Evolutionary conservation across 345 rosid species (phyloP).

Genomic region (Pistacia vera): DNA sequence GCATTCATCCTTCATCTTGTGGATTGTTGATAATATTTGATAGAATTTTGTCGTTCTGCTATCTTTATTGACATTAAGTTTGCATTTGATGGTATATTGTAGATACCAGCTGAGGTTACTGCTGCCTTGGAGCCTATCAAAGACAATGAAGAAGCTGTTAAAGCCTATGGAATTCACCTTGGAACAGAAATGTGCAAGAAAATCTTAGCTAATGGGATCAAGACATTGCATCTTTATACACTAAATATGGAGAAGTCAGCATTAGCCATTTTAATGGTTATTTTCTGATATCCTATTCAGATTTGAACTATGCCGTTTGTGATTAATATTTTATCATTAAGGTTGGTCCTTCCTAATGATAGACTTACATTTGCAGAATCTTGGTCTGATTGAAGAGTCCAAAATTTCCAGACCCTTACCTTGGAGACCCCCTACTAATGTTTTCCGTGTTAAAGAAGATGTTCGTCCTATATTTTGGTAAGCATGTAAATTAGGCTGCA

Average conservation of each 20-base stretch:
- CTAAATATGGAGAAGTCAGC: conserved; percentile 97
- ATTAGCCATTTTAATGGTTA: conserved; percentile 78
- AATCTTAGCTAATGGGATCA: conserved; percentile 88
- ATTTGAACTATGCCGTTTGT: background rate
- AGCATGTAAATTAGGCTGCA: conserved; percentile 7
- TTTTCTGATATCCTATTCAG: conserved; percentile 16
- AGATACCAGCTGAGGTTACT: conserved; percentile 84
- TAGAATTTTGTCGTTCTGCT: conserved; percentile 1
- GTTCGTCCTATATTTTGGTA: conserved; percentile 98
- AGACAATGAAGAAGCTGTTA: conserved; percentile 97
- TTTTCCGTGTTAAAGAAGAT: conserved; percentile 89
- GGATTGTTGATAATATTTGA: background rate
- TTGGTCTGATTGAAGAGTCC: conserved; percentile 93
- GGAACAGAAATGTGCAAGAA: conserved; percentile 98
- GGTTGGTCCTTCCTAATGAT: conserved; percentile 24
- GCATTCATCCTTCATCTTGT: background rate
- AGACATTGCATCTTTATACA: conserved; percentile 85
- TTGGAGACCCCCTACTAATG: conserved; percentile 92
- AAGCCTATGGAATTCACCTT: conserved; percentile 87
- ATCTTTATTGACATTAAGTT: conserved; percentile 8
- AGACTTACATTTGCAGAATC: conserved; percentile 60
- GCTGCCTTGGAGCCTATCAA: conserved; percentile 94
- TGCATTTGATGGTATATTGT: conserved; percentile 22
- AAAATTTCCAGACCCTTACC: conserved; percentile 78
- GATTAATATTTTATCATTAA: background rate